Conservation (phyloP, 768 basidiomycete genomes). For the Tricholoma sp. region DNA sequence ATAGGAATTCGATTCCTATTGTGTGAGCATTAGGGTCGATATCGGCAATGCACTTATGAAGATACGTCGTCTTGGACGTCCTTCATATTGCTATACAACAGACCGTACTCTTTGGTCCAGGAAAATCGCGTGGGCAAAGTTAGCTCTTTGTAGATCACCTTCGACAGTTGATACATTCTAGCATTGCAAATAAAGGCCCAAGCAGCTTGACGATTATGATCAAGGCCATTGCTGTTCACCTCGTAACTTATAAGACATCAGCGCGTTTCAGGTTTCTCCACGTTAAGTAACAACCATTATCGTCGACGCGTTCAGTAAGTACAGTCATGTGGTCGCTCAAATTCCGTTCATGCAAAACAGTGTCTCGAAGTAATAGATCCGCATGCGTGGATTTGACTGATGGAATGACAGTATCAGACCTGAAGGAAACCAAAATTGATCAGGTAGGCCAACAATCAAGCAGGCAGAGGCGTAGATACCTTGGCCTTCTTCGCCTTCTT, state of each 20-base stretch:
- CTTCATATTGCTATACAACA: slow-evolving; percentile 43
- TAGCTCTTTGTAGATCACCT: slow-evolving; percentile 27
- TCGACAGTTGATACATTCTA: slow-evolving; percentile 28
- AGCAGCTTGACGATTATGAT: slow-evolving; percentile 6
- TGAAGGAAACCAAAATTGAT: background rate
- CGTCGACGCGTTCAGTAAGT: too few relatives aligned
- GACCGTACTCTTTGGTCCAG: slow-evolving; percentile 42
- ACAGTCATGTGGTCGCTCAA: too few relatives aligned
- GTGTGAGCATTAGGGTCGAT: background rate
- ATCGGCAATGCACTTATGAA: background rate
- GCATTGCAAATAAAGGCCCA: slow-evolving; percentile 12
- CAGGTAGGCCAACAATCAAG: background rate
- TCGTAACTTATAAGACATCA: too few relatives aligned
- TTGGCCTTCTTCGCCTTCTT: background rate
- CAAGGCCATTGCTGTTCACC: too few relatives aligned
- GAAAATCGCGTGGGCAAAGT: slow-evolving; percentile 40
- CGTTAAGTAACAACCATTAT: too few relatives aligned
- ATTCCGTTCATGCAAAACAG: too few relatives aligned
- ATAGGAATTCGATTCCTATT: background rate
- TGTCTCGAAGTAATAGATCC: too few relatives aligned
- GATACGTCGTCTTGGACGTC: slow-evolving; percentile 11
- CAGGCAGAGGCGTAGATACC: background rate
- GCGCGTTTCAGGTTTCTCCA: too few relatives aligned
- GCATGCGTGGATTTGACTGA: background rate
- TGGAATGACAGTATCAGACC: background rate